Conservation (phyloP, 345 rosid genomes). For the Lumnitzera littorea region DNA sequence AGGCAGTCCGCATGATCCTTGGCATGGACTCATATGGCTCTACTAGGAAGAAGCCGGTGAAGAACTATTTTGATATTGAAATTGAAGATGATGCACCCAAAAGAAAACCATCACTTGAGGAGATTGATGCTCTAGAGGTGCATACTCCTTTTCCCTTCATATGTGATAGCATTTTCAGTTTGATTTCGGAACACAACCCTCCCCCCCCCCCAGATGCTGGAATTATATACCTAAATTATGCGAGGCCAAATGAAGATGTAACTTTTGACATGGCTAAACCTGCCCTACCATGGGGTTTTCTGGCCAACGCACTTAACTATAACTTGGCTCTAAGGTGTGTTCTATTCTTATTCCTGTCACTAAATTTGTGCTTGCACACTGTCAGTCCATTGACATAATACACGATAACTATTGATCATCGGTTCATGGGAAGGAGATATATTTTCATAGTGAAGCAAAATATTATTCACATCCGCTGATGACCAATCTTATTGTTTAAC, state of each 20-base stretch:
- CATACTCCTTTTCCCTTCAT: conserved; percentile 7
- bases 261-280: neutral
- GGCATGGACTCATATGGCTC: conserved; percentile 60
- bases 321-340: neutral
- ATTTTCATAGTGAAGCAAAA: no score
- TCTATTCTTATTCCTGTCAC: no score
- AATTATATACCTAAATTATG: no score
- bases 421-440: no score
- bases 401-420: no score
- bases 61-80: conserved; percentile 49
- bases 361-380: no score
- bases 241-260: neutral
- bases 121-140: conserved; percentile 97
- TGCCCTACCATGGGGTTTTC: neutral
- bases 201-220: no score
- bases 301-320: neutral
- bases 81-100: conserved; percentile 82
- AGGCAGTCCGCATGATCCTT: conserved; percentile 86
- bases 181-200: no score
- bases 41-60: conserved; percentile 21
- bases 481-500: conserved; percentile 6
- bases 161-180: no score
- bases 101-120: conserved; percentile 85
- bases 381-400: no score
- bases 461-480: neutral